A percentile compares a stretch with the other conserved stretches of the same genome.
Evolutionary conservation across 2,329 filamentous ascomycete species (phyloP).

Genomic region (Hypoxylon sp.): DNA sequence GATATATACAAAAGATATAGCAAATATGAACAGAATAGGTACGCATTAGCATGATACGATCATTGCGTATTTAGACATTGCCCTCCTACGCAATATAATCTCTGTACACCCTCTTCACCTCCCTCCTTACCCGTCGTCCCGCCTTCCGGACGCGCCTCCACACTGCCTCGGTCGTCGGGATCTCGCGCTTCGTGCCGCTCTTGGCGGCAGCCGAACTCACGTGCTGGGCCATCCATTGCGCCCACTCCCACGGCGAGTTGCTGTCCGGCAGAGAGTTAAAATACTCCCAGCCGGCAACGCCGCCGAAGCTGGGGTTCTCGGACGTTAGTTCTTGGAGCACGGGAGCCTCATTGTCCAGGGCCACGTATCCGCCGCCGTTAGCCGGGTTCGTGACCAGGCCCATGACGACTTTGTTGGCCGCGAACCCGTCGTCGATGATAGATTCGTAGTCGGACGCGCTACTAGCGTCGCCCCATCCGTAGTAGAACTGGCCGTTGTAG

Average conservation of each 20-base stretch:
- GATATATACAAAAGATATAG: constrained; percentile 6
- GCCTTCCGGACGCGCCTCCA: constrained; percentile 47
- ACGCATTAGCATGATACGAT: background rate
- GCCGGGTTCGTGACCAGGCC: constrained; percentile 83
- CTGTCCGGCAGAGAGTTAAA: constrained; percentile 83
- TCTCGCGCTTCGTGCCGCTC: constrained; percentile 41
- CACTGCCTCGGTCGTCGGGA: constrained; percentile 46
- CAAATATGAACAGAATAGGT: constrained; percentile 3
- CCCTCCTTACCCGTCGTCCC: constrained; percentile 45
- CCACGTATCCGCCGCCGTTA: constrained; percentile 73
- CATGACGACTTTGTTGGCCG: constrained; percentile 78
- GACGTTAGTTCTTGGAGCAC: constrained; percentile 59
- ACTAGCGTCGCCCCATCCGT: constrained; percentile 78
- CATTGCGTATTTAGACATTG: background rate
- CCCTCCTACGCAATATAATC: constrained; percentile 45
- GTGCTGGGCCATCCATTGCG: constrained; percentile 55
- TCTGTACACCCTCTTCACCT: constrained; percentile 48
- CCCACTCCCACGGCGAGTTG: constrained; percentile 81
- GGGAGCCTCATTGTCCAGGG: constrained; percentile 60
- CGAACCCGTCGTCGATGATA: constrained; percentile 75
- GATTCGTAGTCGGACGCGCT: constrained; percentile 63
- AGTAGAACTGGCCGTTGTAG: constrained; percentile 96
- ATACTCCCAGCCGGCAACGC: constrained; percentile 96
- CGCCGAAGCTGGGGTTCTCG: constrained; percentile 78
- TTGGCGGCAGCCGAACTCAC: constrained; percentile 40